A percentile compares a stretch with the other conserved stretches of the same genome.
Conservation (phyloP, 202 grass and related monocot species). For the Alloteropsis angusta region DNA sequence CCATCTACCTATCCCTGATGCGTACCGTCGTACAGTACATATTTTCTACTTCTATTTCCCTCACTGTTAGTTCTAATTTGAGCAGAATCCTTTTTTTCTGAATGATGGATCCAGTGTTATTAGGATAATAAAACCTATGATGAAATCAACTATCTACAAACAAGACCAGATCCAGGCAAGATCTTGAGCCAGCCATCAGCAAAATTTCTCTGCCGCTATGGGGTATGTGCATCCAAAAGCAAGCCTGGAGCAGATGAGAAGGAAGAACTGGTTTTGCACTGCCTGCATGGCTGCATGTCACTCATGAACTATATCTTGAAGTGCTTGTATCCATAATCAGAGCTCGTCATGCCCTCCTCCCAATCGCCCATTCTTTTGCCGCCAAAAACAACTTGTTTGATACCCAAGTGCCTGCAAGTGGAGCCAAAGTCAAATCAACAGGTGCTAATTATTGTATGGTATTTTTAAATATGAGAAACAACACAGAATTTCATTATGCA, state of each 20-base stretch:
- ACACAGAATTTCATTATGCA: background rate
- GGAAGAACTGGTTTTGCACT: background rate
- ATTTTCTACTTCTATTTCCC: background rate
- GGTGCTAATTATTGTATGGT: background rate
- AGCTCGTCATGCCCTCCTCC: slow-evolving; percentile 89
- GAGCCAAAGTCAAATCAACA: background rate
- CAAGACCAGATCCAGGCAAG: background rate
- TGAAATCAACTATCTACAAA: slow-evolving; percentile 8
- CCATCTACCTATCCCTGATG: too few relatives aligned
- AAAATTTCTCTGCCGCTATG: background rate
- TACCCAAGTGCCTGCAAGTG: slow-evolving; percentile 59
- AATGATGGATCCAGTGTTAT: background rate
- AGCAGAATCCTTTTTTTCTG: background rate
- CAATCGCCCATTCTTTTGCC: slow-evolving; percentile 60
- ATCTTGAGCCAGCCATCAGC: background rate
- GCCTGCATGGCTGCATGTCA: background rate
- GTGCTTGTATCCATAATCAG: slow-evolving; percentile 71
- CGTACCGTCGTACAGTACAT: background rate
- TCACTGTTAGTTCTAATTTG: background rate
- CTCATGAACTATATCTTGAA: slow-evolving; percentile 51
- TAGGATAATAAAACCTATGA: background rate
- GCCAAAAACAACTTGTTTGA: slow-evolving; percentile 74
- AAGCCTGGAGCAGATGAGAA: background rate
- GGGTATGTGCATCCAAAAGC: background rate
- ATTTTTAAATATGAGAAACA: background rate